Evolutionary conservation across 352 stramenopile genomes (phyloP), one percentile per base, ranked within the genome.

Genomic region (Plasmopara viticola): DNA sequence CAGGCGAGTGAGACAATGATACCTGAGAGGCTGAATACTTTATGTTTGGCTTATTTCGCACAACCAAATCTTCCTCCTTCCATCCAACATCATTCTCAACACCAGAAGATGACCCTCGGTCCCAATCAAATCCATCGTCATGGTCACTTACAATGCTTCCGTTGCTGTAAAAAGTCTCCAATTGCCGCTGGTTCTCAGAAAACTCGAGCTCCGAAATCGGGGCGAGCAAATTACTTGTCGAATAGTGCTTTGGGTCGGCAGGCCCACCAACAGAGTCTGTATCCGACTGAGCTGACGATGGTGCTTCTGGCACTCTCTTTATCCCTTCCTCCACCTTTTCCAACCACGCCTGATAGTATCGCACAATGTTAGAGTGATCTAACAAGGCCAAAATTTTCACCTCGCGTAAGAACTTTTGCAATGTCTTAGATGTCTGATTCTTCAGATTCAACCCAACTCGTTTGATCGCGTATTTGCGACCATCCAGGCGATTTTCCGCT

Each of bases 401-500:
- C 69, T 98, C 93, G 4, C 93, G 78, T 41, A 97, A 68, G 35
- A 97, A 95, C 46, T 94, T 88, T 65, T 97, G 88, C 34, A 97
- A 67, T 31, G 92, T 95, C 62, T 92, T 90, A 18, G 83, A 95
- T 10, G 86, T 95, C 50, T 93, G 82, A 48, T 90, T 84, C 54
- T 88, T 87, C 30, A 93, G 48, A 46, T 87, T 79, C 5, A 90
- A 59, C n/a, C 79, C 82, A 17, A 93, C 78, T 34, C 82, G 77
- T 64, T 98, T 98, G 39, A 98, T 89, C 1, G 92, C 94, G 63
- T 97, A 97, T 34, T 95, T 84, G 53, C 90, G 77, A 18, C 91
- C 80, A 70, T 98, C 94, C 0, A 98, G 66, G 6, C 90, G 85
- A 66, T 98, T 98, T 45, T 95, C 82, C 10, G 88, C 89, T 29